phyloP scores from a whole-genome alignment of 768 basidiomycete genomes.

The Agrocybe pediades region DNA sequence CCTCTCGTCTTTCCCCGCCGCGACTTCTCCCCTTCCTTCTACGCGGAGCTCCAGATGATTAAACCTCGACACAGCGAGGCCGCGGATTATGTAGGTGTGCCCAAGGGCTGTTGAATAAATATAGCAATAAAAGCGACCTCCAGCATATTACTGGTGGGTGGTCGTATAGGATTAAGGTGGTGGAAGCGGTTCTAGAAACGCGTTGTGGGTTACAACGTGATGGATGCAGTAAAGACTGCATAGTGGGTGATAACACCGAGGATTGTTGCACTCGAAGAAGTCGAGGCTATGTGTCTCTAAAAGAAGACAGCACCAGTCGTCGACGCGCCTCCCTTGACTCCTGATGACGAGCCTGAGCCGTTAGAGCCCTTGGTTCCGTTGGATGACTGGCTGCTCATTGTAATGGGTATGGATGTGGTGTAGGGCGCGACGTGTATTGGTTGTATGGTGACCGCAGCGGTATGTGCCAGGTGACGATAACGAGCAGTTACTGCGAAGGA shows the following conservation, averaged over 20 bases:
- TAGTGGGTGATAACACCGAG: constrained; percentile 4
- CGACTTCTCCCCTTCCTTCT: constrained; percentile 7
- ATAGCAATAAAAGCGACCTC: constrained; percentile 8
- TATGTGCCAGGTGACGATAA: constrained; percentile 6
- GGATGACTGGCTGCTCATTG: constrained; percentile 44
- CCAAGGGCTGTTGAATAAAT: constrained; percentile 19
- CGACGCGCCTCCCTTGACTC: constrained; percentile 52
- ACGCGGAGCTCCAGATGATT: constrained; percentile 13
- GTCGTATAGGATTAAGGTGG: constrained; percentile 6
- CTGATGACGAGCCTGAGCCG: constrained; percentile 36
- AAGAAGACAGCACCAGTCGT: constrained; percentile 62
- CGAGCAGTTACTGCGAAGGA: constrained; percentile 7
- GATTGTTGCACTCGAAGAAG: background rate
- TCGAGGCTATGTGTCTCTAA: constrained; percentile 36
- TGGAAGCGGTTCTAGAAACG: background rate
- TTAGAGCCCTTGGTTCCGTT: constrained; percentile 33
- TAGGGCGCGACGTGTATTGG: constrained; percentile 4
- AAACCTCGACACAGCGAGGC: constrained; percentile 20
- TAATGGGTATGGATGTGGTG: constrained; percentile 14
- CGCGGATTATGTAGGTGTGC: constrained; percentile 16
- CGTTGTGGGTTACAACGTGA: constrained; percentile 8
- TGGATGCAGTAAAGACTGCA: constrained; percentile 13
- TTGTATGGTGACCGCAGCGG: constrained; percentile 4
- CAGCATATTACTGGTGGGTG: constrained; percentile 8
- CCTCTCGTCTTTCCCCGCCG: background rate